Evolutionary conservation across 306 rosid genomes (phyloP), one percentile per base, ranked within the genome.

Genomic region (Trichosanthes cucumerina): DNA sequence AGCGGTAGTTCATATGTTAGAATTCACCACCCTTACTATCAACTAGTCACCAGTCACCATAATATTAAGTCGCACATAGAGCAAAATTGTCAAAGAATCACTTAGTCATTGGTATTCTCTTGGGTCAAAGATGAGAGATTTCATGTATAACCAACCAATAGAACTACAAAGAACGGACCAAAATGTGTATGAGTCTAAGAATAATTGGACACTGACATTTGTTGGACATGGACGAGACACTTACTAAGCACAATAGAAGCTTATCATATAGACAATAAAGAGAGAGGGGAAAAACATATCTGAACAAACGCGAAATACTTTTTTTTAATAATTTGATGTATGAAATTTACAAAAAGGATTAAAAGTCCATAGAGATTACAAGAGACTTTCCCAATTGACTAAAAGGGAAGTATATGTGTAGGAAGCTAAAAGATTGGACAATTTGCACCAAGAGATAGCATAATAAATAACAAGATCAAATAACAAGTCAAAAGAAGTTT

Each of bases 41-140:
- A 59, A 59, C 44, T 64, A 16, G 24, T 64, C 44, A 24, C 56
- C 76, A 70, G 76, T 43, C 54, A 43, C 76, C 76, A 70, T 43
- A 70, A 39, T 44, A 41, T 34, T 69, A 69, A n/a, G 54, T 34
- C 23, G 36, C 54, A 66, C 14, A 11, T n/a, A 59, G 19, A 66
- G 49, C 49, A 66, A 64, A 64, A 66, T 3, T 23, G 2, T 66
- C 49, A 11, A 4, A 24, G 18, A 58, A 10, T 59, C 38, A 59
- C 60, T 7, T 4, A 19, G 59, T 4, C 66, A 59, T 8, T 4
- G 6, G 64, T 58, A 24, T 24, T 26, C 64, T 23, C 64, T 23
- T 10, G 9, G 16, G 6, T 58, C 0, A 64, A 34, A 63, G 10
- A 2, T 64, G 21, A 8, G 5, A 65, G 47, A 36, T 9, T 36